Evolutionary conservation across 768 basidiomycete species (phyloP).

Genomic region (Psilocybe cubensis): DNA sequence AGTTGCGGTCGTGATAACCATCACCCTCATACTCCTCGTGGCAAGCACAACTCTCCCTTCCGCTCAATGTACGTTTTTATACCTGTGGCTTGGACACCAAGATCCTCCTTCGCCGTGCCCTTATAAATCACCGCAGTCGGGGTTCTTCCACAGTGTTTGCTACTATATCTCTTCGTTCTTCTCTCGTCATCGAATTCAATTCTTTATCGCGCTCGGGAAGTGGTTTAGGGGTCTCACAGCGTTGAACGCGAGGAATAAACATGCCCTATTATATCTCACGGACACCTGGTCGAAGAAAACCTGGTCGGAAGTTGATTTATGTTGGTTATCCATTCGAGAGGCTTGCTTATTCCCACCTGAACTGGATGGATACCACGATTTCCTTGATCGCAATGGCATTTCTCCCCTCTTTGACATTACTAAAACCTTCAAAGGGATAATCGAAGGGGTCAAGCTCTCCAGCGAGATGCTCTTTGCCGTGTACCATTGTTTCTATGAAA

Average conservation of each 20-base stretch:
- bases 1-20: not conserved
- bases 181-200: no score
- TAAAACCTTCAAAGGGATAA: not conserved
- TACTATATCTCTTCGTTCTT: not conserved
- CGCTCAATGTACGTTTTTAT: not conserved
- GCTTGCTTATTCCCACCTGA: not conserved
- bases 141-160: not conserved
- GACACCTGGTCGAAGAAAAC: slow-evolving; percentile 2
- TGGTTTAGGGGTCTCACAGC: not conserved
- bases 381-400: not conserved
- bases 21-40: not conserved
- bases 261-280: not conserved
- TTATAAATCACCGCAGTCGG: slow-evolving; percentile 2
- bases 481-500: not conserved
- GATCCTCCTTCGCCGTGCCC: not conserved
- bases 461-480: not conserved
- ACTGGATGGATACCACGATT: not conserved
- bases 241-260: not conserved
- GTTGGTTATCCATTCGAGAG: not conserved
- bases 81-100: not conserved
- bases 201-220: not conserved
- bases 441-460: not conserved
- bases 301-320: not conserved
- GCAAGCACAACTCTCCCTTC: not conserved
- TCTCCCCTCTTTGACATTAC: not conserved